Evolutionary conservation across 2,329 filamentous ascomycete species (phyloP).

Genomic region (Parastagonospora avenae): DNA sequence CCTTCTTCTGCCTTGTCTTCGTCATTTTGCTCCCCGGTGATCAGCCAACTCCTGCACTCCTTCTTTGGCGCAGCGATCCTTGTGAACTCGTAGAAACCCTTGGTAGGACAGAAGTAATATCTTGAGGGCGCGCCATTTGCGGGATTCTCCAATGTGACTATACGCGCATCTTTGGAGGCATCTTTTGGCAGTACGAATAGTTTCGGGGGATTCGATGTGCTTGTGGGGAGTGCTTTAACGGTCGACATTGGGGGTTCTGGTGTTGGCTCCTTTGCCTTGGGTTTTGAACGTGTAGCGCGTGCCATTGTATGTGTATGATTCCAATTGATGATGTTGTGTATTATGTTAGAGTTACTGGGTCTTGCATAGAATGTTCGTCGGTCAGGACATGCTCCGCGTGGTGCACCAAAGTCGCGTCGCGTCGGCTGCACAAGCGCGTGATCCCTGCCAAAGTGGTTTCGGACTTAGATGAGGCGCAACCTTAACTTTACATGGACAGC

Average conservation of each 20-base stretch:
- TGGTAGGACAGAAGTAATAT: conserved; percentile 64
- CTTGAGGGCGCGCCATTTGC: conserved; percentile 54
- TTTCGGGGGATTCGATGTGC: conserved; percentile 53
- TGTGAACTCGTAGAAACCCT: conserved; percentile 67
- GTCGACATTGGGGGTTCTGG: conserved; percentile 28
- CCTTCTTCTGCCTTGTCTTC: conserved; percentile 9
- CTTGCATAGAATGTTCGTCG: neutral
- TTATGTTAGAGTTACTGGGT: neutral
- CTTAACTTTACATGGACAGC: conserved; percentile 29
- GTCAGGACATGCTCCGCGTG: neutral
- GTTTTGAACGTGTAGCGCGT: conserved; percentile 44
- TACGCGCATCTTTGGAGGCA: conserved; percentile 57
- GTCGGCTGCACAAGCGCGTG: neutral
- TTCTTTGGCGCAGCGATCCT: conserved; percentile 58
- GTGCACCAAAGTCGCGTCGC: neutral
- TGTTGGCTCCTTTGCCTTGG: conserved; percentile 21
- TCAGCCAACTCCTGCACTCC: conserved; percentile 60
- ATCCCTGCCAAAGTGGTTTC: neutral
- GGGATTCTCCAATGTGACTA: conserved; percentile 62
- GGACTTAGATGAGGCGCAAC: conserved; percentile 12
- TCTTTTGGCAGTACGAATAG: conserved; percentile 63
- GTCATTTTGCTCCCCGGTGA: conserved; percentile 36
- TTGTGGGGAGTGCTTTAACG: conserved; percentile 40
- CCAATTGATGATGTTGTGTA: neutral
- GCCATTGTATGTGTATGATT: conserved; percentile 29